Evolutionary conservation across 2,329 filamentous ascomycete species (phyloP), one percentile per base, ranked within the genome.

Genomic region (Alternaria hordeiaustralica): DNA sequence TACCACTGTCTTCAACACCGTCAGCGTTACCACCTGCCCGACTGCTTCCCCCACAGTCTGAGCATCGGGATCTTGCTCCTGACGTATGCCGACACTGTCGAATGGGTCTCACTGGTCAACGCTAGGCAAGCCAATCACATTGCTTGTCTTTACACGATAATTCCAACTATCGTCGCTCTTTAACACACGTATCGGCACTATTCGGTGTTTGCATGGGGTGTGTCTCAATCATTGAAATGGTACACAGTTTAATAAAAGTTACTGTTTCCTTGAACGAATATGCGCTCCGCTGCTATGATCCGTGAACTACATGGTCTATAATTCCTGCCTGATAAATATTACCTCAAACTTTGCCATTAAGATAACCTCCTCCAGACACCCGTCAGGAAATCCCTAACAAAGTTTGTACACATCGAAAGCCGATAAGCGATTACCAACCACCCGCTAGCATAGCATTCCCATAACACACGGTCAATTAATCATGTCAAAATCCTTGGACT

Each of bases 401-500:
- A 41, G 36, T 9, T 18, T 18, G 36, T 41, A 18, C 2, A 41
- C 36, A 18, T 18, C 9, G n/a, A 41, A 41, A 41, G n/a, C 3
- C 9, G n/a, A 18, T 5, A 5, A 41, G 36, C 36, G 36, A 41
- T 41, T 18, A 18, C 36, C 15, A 3, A 41, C 15, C 36, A 41
- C 36, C 6, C 36, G 36, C 36, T 4, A 5, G 10, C 8, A 41
- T 8, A 41, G 9, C 36, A 5, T 41, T 41, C 15, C 9, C 36
- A 41, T 18, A n/a, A 18, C 36, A n/a, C 36, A 8, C 15, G 5
- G 4, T 41, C 36, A 9, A 18, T 41, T 18, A 11, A 18, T 28
- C 43, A 64, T 10, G 47, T 58, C 56, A 51, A 20, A 4, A 58
- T 41, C 65, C 59, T 56, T 25, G 63, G 66, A 57, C 61, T 67